Evolutionary conservation across 2,329 filamentous ascomycete genomes (phyloP).

Genomic region (Bimuria novae-zelandiae): DNA sequence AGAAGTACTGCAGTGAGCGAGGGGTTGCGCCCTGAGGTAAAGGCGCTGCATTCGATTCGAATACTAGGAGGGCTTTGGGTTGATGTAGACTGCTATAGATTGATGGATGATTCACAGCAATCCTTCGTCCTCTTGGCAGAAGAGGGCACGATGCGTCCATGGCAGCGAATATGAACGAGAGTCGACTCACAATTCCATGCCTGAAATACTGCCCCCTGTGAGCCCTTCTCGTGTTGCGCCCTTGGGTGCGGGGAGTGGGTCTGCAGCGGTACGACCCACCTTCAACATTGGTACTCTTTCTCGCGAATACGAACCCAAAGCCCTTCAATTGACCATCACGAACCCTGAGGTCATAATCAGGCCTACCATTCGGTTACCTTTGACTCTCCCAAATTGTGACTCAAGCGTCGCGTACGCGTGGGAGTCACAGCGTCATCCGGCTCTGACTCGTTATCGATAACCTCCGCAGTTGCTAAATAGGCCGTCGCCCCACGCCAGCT

Average conservation of each 20-base stretch:
- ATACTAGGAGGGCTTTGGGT: too few relatives aligned
- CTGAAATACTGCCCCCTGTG: too few relatives aligned
- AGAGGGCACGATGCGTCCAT: too few relatives aligned
- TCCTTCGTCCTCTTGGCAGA: too few relatives aligned
- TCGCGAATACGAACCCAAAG: not conserved
- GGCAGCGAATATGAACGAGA: too few relatives aligned
- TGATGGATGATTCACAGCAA: not conserved
- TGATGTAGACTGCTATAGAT: not conserved
- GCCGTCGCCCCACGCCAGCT: conserved; percentile 13
- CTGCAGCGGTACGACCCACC: not conserved
- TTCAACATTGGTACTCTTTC: not conserved
- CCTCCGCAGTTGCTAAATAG: conserved; percentile 15
- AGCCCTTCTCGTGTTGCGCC: conserved; percentile 28
- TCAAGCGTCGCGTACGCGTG: conserved; percentile 6
- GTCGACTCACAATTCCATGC: too few relatives aligned
- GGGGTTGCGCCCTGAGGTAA: conserved; percentile 39
- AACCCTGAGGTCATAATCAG: not conserved
- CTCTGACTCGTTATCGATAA: conserved; percentile 24
- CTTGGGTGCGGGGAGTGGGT: conserved; percentile 5
- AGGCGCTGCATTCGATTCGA: not conserved
- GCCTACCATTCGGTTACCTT: not conserved
- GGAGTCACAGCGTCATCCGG: conserved; percentile 11
- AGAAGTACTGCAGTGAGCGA: conserved; percentile 72
- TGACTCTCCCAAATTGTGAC: conserved; percentile 1
- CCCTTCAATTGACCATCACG: not conserved